Conservation (phyloP, 176 grass and related monocot genomes). For the Chloris gayana region DNA sequence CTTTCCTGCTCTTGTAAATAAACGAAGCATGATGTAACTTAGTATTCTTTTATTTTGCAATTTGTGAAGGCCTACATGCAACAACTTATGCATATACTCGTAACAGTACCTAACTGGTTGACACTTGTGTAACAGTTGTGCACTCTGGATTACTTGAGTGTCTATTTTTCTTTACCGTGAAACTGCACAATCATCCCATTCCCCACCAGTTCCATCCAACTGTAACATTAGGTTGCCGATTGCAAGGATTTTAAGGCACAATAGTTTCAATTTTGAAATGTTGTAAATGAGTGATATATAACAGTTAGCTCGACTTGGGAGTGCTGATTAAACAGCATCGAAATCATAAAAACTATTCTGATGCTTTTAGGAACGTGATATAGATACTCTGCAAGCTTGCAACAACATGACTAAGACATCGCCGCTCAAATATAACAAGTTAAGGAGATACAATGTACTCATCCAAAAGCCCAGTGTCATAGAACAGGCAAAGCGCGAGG, state of each 20-base stretch:
- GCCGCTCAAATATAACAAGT: slow-evolving; percentile 10
- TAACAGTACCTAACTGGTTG: slow-evolving; percentile 1
- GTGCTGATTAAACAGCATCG: background rate
- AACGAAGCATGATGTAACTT: slow-evolving; percentile 30
- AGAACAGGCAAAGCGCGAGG: slow-evolving; percentile 5
- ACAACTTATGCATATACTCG: slow-evolving; percentile 6
- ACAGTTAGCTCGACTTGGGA: background rate
- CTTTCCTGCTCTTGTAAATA: slow-evolving; percentile 38
- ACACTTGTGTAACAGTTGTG: background rate
- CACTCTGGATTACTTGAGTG: background rate
- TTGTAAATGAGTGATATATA: background rate
- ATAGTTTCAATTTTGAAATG: background rate
- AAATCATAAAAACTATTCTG: background rate
- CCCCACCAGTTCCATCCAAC: background rate
- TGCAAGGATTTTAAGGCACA: background rate
- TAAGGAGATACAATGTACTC: slow-evolving; percentile 8
- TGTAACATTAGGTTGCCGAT: background rate
- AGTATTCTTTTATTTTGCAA: slow-evolving; percentile 37
- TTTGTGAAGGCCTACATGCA: slow-evolving; percentile 13
- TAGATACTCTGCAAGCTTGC: background rate
- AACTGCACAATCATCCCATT: background rate
- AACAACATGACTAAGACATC: background rate
- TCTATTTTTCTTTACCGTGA: background rate
- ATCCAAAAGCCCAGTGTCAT: slow-evolving; percentile 3
- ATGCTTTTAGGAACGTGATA: background rate